Base-by-base conservation (phyloP, 805 yeast genomes). In the Ogataea nonfermentans region DNA sequence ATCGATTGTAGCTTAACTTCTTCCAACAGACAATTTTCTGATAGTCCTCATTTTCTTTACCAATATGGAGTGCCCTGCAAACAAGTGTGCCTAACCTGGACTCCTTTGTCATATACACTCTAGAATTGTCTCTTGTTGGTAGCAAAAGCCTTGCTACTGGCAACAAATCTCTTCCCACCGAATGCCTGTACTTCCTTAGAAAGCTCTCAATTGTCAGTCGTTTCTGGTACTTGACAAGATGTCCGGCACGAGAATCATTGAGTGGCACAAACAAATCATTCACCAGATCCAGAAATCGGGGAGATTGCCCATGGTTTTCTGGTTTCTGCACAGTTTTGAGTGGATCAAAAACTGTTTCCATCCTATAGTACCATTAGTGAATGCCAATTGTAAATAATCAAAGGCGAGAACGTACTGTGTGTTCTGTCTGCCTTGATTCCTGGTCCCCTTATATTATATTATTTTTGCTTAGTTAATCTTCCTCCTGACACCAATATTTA, bases 141-240 rank as follows among this genome's bases (percentile, higher is more conserved):
- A 83, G 59, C 2, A 74, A 65, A 33, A 89, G 65, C 23, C 79
- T 64, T 11, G 84, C 67, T 1, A 81, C 81, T 0, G 91, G 90
- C 49, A 72, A 79, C 3, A 89, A 70, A 57, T 89, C 73, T 12
- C 68, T 59, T 0, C 88, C 88, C 0, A 81, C 79, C 2, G 68
- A 61, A 11, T 48, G 50, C 25, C 79, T 59, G 83, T 84, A 82
- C 26, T 66, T 56, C 4, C 55, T 53, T 22, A 79, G 62, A 52
- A 78, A 82, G 7, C 49, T 41, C 23, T 57, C 53, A 6, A 66
- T 44, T 3, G 57, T 46, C 16, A 52, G 19, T 6, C 43, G 30
- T 24, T 43, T 44, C 14, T 47, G 37, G n/a, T 34, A 32, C 17
- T 47, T 44, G 15, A 32, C 22, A 19, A 41, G 11, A 44, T 28